These are phyloP conservation scores for Coelastrella sp. DNA, from an alignment of 139 green algal species.

Conservation along the genomic window DNA sequence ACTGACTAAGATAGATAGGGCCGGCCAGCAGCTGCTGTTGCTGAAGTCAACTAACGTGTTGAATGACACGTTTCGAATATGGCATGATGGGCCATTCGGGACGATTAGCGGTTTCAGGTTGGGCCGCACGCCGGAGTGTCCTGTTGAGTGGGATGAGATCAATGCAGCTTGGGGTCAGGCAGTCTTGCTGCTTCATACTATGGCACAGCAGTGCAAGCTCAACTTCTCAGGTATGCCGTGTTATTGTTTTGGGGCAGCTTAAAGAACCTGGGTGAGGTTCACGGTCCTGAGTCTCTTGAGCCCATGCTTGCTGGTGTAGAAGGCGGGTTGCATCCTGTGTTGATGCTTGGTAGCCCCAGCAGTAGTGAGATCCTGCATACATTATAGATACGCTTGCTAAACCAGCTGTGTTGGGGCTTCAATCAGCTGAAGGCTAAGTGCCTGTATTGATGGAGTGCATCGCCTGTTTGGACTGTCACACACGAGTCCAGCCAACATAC, in stretches of 20 bases:
- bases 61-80: conserved; percentile 93
- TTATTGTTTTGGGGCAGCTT: neutral
- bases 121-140: conserved; percentile 76
- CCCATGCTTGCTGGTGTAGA: no score
- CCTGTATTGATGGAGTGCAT: no score
- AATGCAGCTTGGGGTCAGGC: conserved; percentile 97
- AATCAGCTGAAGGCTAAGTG: no score
- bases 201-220: conserved; percentile 84
- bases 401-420: no score
- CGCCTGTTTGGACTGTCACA: no score
- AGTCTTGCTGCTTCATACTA: conserved; percentile 93
- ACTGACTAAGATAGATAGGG: conserved; percentile 68
- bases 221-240: conserved; percentile 50
- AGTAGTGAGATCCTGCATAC: no score
- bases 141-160: conserved; percentile 97
- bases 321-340: no score
- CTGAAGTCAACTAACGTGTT: conserved; percentile 87
- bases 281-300: no score
- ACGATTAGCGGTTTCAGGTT: conserved; percentile 86
- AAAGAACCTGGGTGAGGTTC: no score
- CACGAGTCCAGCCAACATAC: no score
- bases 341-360: no score
- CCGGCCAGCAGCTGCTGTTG: conserved; percentile 72
- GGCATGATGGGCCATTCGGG: conserved; percentile 89
- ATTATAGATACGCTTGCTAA: no score